Percentiles rank a stretch among this genome's conserved stretches.
Evolutionary conservation across 257 asterid genomes (phyloP).

Genomic region (Solanum bulbocastanum): DNA sequence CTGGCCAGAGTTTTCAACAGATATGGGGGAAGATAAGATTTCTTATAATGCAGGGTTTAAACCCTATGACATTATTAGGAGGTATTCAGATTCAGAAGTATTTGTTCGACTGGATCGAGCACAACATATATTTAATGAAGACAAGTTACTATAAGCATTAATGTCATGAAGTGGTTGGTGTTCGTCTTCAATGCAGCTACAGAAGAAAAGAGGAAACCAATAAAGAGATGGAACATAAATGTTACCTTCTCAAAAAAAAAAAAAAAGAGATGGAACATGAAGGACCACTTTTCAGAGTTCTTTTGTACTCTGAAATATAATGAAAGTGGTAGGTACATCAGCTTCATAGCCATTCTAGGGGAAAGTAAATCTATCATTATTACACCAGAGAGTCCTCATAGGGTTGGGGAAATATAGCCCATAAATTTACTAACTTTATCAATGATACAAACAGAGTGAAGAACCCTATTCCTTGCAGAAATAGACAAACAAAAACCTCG

Average conservation of each 20-base stretch:
- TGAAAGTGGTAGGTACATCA: neutral
- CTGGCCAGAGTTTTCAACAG: too few species aligned
- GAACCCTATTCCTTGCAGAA: neutral
- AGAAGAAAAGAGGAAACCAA: too few species aligned
- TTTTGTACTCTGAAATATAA: too few species aligned
- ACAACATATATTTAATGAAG: neutral
- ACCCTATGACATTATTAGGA: neutral
- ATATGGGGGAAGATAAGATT: neutral
- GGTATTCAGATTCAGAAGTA: neutral
- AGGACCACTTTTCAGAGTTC: neutral
- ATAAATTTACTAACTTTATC: neutral
- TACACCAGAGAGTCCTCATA: neutral
- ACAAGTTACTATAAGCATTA: neutral
- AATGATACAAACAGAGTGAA: neutral
- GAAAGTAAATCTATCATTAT: neutral
- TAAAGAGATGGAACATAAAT: too few species aligned
- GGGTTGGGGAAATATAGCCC: neutral
- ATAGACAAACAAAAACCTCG: neutral
- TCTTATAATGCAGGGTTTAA: neutral
- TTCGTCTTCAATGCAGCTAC: neutral
- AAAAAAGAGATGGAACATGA: neutral
- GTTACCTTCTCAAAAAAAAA: too few species aligned
- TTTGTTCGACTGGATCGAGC: neutral
- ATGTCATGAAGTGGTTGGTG: neutral
- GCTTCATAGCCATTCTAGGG: neutral